These are phyloP conservation scores for Microbotryum lychnidis-dioicae DNA, from an alignment of 1,284 basidiomycete genomes.

Conservation along the genomic window DNA sequence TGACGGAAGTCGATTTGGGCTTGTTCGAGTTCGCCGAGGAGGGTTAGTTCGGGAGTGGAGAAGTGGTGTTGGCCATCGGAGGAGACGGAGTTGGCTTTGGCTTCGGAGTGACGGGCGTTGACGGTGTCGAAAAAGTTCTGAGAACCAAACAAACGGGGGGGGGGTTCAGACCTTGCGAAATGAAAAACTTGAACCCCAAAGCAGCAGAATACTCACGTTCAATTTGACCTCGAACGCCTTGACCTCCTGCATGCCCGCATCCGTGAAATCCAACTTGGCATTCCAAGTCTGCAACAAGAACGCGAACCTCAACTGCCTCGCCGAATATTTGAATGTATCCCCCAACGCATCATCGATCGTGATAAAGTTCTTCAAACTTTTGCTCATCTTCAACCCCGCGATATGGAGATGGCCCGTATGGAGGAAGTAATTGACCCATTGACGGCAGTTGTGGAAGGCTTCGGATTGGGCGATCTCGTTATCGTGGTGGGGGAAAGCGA, in stretches of 20 bases:
- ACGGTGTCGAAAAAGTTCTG: slow-evolving; percentile 91
- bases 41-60: slow-evolving; percentile 44
- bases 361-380: slow-evolving; percentile 98
- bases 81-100: slow-evolving; percentile 36
- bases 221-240: slow-evolving; percentile 74
- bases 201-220: slow-evolving; percentile 54
- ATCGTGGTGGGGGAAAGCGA: slow-evolving; percentile 98
- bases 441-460: slow-evolving; percentile 81
- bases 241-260: slow-evolving; percentile 76
- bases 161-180: no score
- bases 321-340: slow-evolving; percentile 55
- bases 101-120: slow-evolving; percentile 60
- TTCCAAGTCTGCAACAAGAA: slow-evolving; percentile 92
- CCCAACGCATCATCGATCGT: slow-evolving; percentile 93
- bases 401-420: slow-evolving; percentile 99
- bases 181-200: no score
- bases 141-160: neutral
- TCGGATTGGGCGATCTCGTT: slow-evolving; percentile 98
- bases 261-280: slow-evolving; percentile 87
- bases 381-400: slow-evolving; percentile 98
- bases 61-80: slow-evolving; percentile 46
- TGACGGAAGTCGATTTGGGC: slow-evolving; percentile 71
- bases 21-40: slow-evolving; percentile 49
- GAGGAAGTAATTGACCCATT: slow-evolving; percentile 99
- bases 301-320: slow-evolving; percentile 86